A percentile compares a stretch with the other conserved stretches of the same genome.
These are phyloP conservation scores for Tephrocybe sp. DNA, from an alignment of 768 basidiomycete species.

Conservation along the genomic window DNA sequence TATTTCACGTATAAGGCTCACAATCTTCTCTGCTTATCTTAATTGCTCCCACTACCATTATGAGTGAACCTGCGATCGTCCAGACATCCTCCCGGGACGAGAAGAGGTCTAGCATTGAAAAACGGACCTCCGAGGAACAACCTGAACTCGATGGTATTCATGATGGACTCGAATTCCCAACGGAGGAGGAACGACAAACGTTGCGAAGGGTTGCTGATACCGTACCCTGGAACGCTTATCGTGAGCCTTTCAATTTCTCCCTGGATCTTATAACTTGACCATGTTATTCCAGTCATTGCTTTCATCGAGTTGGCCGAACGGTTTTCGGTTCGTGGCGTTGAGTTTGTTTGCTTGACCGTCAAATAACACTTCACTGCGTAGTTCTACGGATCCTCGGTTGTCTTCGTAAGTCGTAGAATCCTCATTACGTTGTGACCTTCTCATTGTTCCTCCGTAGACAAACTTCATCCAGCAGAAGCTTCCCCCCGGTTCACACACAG, in stretches of 20 bases:
- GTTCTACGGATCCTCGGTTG: constrained; percentile 49
- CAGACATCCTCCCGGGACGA: neutral
- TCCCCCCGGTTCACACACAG: constrained; percentile 64
- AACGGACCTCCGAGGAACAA: neutral
- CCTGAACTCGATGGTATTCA: constrained; percentile 29
- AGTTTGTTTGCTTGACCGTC: neutral
- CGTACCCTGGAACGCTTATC: constrained; percentile 59
- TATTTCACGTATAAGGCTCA: too few species aligned
- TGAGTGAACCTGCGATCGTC: neutral
- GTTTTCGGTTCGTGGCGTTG: constrained; percentile 52
- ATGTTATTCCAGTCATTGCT: constrained; percentile 50
- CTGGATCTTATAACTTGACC: neutral
- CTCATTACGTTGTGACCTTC: neutral
- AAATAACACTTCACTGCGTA: constrained; percentile 10
- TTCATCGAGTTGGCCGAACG: constrained; percentile 71
- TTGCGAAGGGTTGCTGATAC: constrained; percentile 61
- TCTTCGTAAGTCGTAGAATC: constrained; percentile 39
- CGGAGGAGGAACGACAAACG: constrained; percentile 57
- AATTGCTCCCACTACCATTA: neutral
- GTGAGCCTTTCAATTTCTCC: constrained; percentile 27
- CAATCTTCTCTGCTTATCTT: neutral
- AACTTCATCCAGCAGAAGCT: constrained; percentile 78
- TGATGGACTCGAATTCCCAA: constrained; percentile 63
- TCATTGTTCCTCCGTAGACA: constrained; percentile 35
- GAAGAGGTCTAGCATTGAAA: constrained; percentile 47